A percentile compares a stretch with the other conserved stretches of the same genome.
Conservation (phyloP, 768 basidiomycete genomes). For the Lentinula raphanica region DNA sequence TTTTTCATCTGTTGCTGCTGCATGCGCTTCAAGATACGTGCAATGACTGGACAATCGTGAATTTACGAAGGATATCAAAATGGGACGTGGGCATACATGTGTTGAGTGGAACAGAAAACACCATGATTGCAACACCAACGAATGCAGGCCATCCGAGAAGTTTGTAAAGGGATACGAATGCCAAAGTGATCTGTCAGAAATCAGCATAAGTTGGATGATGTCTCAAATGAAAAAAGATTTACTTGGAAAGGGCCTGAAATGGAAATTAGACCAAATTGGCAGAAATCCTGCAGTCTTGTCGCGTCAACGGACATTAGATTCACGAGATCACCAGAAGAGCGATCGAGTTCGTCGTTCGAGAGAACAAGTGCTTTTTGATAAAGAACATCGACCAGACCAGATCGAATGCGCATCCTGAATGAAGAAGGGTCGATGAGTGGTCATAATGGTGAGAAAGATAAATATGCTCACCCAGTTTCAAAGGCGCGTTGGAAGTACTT, state of each 20-base stretch:
- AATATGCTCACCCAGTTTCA: slow-evolving; percentile 52
- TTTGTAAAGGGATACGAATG: slow-evolving; percentile 85
- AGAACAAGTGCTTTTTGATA: slow-evolving; percentile 85
- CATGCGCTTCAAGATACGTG: slow-evolving; percentile 63
- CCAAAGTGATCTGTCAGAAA: slow-evolving; percentile 55
- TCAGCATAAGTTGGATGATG: neutral
- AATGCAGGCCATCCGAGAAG: slow-evolving; percentile 91
- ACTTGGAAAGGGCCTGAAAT: slow-evolving; percentile 63
- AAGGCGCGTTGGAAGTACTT: slow-evolving; percentile 85
- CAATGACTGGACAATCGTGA: slow-evolving; percentile 40
- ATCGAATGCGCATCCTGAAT: slow-evolving; percentile 87
- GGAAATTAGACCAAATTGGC: slow-evolving; percentile 77
- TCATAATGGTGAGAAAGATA: neutral
- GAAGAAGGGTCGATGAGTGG: neutral
- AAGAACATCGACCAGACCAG: slow-evolving; percentile 80
- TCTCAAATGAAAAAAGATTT: neutral
- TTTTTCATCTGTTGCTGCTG: slow-evolving; percentile 93
- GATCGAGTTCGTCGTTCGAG: slow-evolving; percentile 77
- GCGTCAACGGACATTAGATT: slow-evolving; percentile 92
- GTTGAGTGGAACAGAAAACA: slow-evolving; percentile 74
- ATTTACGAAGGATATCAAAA: neutral
- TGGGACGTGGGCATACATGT: slow-evolving; percentile 34
- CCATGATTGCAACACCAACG: slow-evolving; percentile 84
- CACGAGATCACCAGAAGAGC: slow-evolving; percentile 88
- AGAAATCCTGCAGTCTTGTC: slow-evolving; percentile 72